Conservation (phyloP, 495 filamentous ascomycete species). For the Penicillium goetzii region DNA sequence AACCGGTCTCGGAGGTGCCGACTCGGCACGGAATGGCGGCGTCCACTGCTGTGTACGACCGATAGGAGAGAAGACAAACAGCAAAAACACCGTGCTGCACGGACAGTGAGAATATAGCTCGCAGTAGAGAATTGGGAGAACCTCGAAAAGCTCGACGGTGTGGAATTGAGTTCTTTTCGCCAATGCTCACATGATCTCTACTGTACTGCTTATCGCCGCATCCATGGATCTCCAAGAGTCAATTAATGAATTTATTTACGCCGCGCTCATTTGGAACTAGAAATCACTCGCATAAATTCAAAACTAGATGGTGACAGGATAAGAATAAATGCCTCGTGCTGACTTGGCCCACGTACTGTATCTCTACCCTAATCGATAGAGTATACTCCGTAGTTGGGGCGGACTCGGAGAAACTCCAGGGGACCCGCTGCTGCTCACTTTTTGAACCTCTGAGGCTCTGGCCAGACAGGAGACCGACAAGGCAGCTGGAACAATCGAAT, state of each 20-base stretch:
- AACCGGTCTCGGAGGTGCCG: conserved; percentile 27
- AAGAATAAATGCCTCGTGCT: conserved; percentile 6
- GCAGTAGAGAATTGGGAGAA: neutral
- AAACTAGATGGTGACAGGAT: neutral
- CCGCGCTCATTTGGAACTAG: neutral
- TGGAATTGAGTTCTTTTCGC: neutral
- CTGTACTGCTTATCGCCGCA: neutral
- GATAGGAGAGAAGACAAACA: conserved; percentile 8
- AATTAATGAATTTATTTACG: conserved; percentile 7
- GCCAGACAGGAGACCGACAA: neutral
- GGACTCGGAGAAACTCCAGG: conserved; percentile 42
- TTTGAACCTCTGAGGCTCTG: conserved; percentile 6
- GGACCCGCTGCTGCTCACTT: conserved; percentile 8
- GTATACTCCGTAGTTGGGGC: conserved; percentile 28
- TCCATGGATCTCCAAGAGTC: conserved; percentile 9
- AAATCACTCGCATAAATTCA: neutral
- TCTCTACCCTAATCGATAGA: neutral
- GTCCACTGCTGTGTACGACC: conserved; percentile 6
- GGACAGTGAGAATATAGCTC: neutral
- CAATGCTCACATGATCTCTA: conserved; percentile 12
- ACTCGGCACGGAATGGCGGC: conserved; percentile 23
- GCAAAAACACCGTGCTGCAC: neutral
- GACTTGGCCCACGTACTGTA: neutral
- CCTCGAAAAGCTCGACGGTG: neutral
- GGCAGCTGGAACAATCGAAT: neutral